A percentile compares a stretch with the other conserved stretches of the same genome.
Conservation (phyloP, 208 protist species). For the Leishmania martiniquensis region DNA sequence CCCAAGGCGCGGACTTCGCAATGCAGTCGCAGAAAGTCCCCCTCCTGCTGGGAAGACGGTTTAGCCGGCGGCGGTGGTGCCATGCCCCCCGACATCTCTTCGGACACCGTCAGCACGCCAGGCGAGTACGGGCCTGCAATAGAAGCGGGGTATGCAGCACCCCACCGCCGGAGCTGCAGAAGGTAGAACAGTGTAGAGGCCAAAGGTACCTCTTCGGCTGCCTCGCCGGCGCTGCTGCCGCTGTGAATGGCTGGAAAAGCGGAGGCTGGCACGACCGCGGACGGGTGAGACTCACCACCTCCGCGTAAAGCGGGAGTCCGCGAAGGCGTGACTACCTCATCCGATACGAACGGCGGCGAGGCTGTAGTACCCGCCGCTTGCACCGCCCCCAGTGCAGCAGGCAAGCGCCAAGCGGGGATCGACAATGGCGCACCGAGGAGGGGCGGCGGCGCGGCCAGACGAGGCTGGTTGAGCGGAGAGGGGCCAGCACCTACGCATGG, state of each 20-base stretch:
- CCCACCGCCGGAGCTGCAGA: constrained; percentile 20
- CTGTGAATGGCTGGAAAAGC: not conserved
- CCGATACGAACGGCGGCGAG: not conserved
- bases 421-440: not conserved
- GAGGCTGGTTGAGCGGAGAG: not conserved
- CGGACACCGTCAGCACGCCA: not conserved
- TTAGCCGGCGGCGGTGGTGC: not conserved
- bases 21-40: not conserved
- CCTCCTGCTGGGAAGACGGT: not conserved
- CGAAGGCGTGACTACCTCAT: not conserved
- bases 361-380: not conserved
- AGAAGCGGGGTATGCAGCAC: not conserved
- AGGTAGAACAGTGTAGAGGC: constrained; percentile 13
- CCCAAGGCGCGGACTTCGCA: constrained; percentile 10
- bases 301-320: not conserved
- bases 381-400: not conserved
- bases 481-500: not conserved
- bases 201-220: not conserved
- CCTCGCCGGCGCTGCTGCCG: not conserved
- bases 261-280: not conserved
- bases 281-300: not conserved
- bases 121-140: not conserved
- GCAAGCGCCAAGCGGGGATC: not conserved
- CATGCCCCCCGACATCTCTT: not conserved
- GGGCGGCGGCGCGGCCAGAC: not conserved